Base-by-base conservation (phyloP, 192 early-diverging fungal genomes). In the Coemansia reversa region DNA sequence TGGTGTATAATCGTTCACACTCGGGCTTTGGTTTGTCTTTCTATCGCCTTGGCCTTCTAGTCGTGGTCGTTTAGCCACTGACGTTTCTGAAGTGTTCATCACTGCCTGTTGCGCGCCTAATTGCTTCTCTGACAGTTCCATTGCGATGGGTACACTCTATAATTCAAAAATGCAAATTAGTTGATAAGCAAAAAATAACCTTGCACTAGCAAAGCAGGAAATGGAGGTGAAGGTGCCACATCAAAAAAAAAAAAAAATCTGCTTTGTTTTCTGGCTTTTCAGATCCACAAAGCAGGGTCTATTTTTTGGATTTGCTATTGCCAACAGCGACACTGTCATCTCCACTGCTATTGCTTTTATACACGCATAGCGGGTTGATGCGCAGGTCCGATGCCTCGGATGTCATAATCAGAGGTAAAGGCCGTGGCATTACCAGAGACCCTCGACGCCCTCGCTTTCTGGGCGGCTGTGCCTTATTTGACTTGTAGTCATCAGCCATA, bases 1-100 rank as follows among this genome's bases (percentile, higher is more conserved):
- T 1, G 78, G 78, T 27, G 23, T 30, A 30, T 71, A 81, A 23
- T 48, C 53, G 51, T 81, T 60, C 24, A 81, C 78, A 60, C 72
- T 75, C 1, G 39, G 55, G 0, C 70, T 60, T 7, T 29, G 49
- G n/a, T 19, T 16, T 28, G 20, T 48, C 2, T 9, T 22, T 7
- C 28, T 28, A 11, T 28, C 5, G 42, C 9, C 57, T 18, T 24
- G 16, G 14, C n/a, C n/a, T 14, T 53, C 47, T 19, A 52, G 62
- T 39, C 33, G 51, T 9, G 51, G 30, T 19, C 62, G 22, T 32
- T 55, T 55, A 35, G 4, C 22, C 2, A 35, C 4, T 25, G 61
- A 33, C 20, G 24, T 11, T 18, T 58, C 56, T 39, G 56, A 2
- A 4, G 35, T 39, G 35, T 39, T 9, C 35, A 11, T 11, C 8